Percentiles rank a stretch among this genome's conserved stretches.
These are phyloP conservation scores for Rhizopogon vesiculosus DNA, from an alignment of 768 basidiomycete genomes.

Conservation along the genomic window DNA sequence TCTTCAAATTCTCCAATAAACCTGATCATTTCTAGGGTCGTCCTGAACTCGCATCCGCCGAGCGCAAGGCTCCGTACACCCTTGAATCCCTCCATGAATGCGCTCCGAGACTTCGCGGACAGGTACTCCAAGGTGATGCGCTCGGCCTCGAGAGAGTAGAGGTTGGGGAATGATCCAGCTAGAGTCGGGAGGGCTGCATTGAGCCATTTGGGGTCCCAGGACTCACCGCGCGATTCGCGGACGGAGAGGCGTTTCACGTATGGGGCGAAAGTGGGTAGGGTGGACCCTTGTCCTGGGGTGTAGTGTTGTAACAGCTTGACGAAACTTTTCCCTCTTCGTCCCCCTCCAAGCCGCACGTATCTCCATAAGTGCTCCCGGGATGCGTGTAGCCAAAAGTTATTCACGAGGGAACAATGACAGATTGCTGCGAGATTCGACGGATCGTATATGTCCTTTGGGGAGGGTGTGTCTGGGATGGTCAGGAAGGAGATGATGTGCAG, in stretches of 20 bases:
- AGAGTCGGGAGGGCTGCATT: conserved; percentile 23
- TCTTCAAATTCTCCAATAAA: conserved; percentile 23
- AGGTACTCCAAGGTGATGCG: conserved; percentile 28
- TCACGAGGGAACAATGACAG: conserved; percentile 23
- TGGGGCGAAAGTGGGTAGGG: conserved; percentile 53
- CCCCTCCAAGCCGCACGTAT: conserved; percentile 12
- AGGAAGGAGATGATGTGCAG: conserved; percentile 24
- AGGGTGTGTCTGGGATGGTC: conserved; percentile 9
- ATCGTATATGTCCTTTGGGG: conserved; percentile 9
- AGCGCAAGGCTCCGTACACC: conserved; percentile 14
- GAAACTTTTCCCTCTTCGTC: conserved; percentile 17
- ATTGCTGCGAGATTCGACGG: conserved; percentile 15
- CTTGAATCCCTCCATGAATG: conserved; percentile 22
- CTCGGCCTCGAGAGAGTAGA: conserved; percentile 25
- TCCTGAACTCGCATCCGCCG: conserved; percentile 20
- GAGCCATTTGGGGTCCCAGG: conserved; percentile 30
- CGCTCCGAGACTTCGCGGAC: conserved; percentile 19
- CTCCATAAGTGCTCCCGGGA: conserved; percentile 21
- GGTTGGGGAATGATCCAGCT: conserved; percentile 12
- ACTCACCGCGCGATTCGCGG: conserved; percentile 24
- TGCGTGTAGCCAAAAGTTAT: conserved; percentile 23
- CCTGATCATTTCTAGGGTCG: conserved; percentile 20
- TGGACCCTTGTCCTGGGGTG: conserved; percentile 12
- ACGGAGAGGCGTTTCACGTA: conserved; percentile 34
- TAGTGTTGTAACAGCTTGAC: conserved; percentile 16